Conservation (phyloP, 2,329 filamentous ascomycete genomes). For the Beauveria asiatica region DNA sequence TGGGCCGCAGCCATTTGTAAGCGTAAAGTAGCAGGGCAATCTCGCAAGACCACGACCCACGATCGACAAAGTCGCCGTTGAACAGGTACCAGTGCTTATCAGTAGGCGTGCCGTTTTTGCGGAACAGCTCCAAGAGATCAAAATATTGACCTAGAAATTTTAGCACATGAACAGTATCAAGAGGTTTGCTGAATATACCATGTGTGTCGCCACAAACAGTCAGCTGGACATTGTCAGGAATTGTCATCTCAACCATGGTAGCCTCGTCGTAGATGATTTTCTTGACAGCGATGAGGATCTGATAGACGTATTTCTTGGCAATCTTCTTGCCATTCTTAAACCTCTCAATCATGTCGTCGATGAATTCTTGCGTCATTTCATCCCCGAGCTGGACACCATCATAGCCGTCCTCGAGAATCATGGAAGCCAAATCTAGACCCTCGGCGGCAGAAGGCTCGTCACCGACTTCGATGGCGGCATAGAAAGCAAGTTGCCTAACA, state of each 20-base stretch:
- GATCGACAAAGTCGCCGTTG: conserved; percentile 97
- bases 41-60: conserved; percentile 97
- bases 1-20: conserved; percentile 90
- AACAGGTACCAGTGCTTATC: conserved; percentile 92
- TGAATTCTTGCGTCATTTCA: conserved; percentile 92
- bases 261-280: conserved; percentile 86
- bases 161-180: conserved; percentile 14
- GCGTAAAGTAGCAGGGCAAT: conserved; percentile 89
- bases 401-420: conserved; percentile 73
- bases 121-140: conserved; percentile 92
- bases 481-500: conserved; percentile 84
- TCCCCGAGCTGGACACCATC: conserved; percentile 72
- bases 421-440: conserved; percentile 79
- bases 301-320: conserved; percentile 93
- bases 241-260: conserved; percentile 91
- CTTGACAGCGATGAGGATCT: conserved; percentile 85
- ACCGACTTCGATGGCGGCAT: conserved; percentile 86
- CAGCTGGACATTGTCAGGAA: conserved; percentile 67
- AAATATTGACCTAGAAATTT: conserved; percentile 76
- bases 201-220: conserved; percentile 98
- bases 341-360: conserved; percentile 91
- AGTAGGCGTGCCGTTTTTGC: conserved; percentile 74
- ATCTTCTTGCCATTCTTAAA: conserved; percentile 96
- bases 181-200: conserved; percentile 44
- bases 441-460: conserved; percentile 90